Percentiles rank a stretch among this genome's conserved stretches.
Evolutionary conservation across 768 basidiomycete genomes (phyloP).

Genomic region (Ephemerocybe angulata): DNA sequence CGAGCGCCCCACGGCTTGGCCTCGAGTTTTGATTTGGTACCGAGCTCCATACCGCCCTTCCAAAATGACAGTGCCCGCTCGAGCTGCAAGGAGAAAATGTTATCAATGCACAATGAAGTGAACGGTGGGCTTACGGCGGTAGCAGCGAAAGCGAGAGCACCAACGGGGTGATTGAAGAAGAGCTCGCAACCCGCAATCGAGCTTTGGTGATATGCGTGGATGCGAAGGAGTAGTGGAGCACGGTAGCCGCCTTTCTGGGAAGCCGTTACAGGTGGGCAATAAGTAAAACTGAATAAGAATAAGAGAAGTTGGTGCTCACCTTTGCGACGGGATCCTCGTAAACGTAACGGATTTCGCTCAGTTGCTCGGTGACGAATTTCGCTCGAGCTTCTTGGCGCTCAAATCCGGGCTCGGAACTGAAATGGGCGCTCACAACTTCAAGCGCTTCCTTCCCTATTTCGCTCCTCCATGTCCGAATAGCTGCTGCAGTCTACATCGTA

Average conservation of each 20-base stretch:
- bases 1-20: background rate
- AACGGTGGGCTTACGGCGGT: background rate
- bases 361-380: background rate
- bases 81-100: background rate
- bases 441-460: background rate
- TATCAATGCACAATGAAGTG: no score
- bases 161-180: background rate
- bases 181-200: background rate
- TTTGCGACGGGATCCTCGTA: background rate
- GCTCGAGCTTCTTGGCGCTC: background rate
- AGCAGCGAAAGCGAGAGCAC: conserved; percentile 1
- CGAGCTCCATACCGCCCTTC: background rate
- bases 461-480: background rate
- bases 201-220: background rate
- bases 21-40: background rate
- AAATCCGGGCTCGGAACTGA: background rate
- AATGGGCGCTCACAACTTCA: background rate
- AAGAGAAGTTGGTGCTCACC: background rate
- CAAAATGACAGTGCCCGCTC: conserved; percentile 2
- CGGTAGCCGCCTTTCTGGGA: background rate
- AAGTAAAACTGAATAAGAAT: background rate
- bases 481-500: background rate
- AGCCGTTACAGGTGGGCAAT: no score
- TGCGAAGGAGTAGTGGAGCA: background rate
- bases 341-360: background rate